Percentiles rank a stretch among this genome's conserved stretches.
phyloP scores from a whole-genome alignment of 2,329 filamentous ascomycete genomes.

The Aspergillus sp. region DNA sequence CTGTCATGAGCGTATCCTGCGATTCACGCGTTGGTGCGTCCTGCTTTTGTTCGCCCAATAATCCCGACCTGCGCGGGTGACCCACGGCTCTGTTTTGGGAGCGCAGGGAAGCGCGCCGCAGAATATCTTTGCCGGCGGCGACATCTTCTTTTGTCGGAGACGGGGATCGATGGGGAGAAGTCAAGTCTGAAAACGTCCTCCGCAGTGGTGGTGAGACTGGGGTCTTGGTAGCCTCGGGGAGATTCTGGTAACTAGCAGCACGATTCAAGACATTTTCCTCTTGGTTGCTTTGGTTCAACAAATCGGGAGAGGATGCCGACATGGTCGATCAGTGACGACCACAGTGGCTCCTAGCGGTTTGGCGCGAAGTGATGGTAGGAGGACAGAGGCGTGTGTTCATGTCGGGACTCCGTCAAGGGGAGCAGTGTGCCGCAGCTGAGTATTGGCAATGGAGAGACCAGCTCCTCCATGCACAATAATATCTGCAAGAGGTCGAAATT shows the following conservation, averaged over 20 bases:
- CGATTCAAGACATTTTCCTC: slow-evolving; percentile 38
- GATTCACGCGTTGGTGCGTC: slow-evolving; percentile 14
- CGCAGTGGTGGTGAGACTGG: slow-evolving; percentile 35
- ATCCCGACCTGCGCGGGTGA: slow-evolving; percentile 32
- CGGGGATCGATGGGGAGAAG: slow-evolving; percentile 35
- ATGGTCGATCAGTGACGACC: slow-evolving; percentile 19
- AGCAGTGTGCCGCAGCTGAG: slow-evolving; percentile 10
- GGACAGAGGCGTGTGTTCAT: background rate
- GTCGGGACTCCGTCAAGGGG: background rate
- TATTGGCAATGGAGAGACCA: slow-evolving; percentile 32
- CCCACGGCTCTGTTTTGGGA: slow-evolving; percentile 27
- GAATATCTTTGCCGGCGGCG: slow-evolving; percentile 34
- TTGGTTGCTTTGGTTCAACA: slow-evolving; percentile 16
- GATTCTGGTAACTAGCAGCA: slow-evolving; percentile 53
- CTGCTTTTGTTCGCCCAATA: slow-evolving; percentile 30
- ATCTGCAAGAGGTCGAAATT: slow-evolving; percentile 11
- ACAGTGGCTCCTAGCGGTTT: background rate
- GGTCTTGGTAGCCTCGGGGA: slow-evolving; percentile 37
- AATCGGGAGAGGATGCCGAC: slow-evolving; percentile 23
- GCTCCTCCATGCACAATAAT: slow-evolving; percentile 32
- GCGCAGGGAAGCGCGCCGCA: slow-evolving; percentile 35
- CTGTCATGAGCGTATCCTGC: slow-evolving; percentile 12
- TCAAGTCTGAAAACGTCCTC: slow-evolving; percentile 45
- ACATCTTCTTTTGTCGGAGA: slow-evolving; percentile 33
- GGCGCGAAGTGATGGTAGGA: background rate